phyloP scores from a whole-genome alignment of 805 yeast genomes.

The Alloascoidea africana region DNA sequence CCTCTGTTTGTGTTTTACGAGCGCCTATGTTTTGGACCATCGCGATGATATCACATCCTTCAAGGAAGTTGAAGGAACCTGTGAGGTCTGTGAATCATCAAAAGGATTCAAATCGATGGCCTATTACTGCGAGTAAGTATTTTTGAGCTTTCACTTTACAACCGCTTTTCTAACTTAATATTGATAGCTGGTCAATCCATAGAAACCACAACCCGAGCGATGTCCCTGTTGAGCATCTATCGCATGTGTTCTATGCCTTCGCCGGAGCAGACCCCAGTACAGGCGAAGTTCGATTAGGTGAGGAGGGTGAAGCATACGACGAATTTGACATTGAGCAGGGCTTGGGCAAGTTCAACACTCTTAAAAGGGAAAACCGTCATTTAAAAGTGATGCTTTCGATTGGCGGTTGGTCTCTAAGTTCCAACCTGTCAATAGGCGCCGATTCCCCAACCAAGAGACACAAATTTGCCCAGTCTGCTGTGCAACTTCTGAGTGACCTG shows the following conservation, averaged over 20 bases:
- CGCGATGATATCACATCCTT: too few relatives aligned
- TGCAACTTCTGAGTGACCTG: constrained; percentile 29
- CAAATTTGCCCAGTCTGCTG: constrained; percentile 34
- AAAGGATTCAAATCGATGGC: too few relatives aligned
- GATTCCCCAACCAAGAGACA: constrained; percentile 22
- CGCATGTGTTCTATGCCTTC: constrained; percentile 73
- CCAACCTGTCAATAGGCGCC: constrained; percentile 30
- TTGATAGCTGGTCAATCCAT: constrained; percentile 13
- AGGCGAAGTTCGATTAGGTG: constrained; percentile 41
- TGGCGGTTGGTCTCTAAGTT: constrained; percentile 64
- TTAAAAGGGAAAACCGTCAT: constrained; percentile 26
- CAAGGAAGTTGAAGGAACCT: too few relatives aligned
- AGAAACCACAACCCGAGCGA: constrained; percentile 44
- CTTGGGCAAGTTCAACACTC: constrained; percentile 14
- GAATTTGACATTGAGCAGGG: constrained; percentile 3
- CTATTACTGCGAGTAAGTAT: too few relatives aligned
- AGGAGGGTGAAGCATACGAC: constrained; percentile 50
- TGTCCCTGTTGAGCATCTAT: constrained; percentile 37
- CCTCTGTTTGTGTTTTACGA: too few relatives aligned
- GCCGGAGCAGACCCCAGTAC: constrained; percentile 36
- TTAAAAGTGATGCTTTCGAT: constrained; percentile 55
- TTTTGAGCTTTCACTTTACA: too few relatives aligned
- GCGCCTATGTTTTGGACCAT: too few relatives aligned
- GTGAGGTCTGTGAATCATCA: too few relatives aligned
- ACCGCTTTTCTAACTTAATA: too few relatives aligned